These are phyloP conservation scores for Suillus subluteus DNA, from an alignment of 768 basidiomycete genomes.

Conservation along the genomic window DNA sequence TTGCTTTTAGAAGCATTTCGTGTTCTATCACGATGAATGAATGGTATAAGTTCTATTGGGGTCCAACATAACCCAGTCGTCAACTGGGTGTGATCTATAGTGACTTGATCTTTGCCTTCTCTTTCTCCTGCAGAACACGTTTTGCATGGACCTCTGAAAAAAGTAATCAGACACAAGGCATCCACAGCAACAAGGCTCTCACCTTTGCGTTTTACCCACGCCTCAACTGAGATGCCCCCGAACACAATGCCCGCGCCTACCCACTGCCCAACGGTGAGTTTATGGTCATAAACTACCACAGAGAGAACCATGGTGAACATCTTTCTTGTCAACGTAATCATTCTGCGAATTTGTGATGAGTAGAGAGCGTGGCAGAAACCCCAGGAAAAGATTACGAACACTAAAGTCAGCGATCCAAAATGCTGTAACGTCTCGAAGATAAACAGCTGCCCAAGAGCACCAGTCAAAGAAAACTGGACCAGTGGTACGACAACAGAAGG, in stretches of 20 bases:
- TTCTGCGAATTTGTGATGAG: constrained; percentile 48
- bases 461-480: constrained; percentile 83
- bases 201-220: constrained; percentile 89
- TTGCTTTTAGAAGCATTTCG: constrained; percentile 2
- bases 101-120: constrained; percentile 81
- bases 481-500: constrained; percentile 76
- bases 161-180: constrained; percentile 15
- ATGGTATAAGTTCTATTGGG: background rate
- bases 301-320: constrained; percentile 98
- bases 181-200: constrained; percentile 19
- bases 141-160: constrained; percentile 78
- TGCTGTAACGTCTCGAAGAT: constrained; percentile 96
- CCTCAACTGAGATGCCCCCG: constrained; percentile 93
- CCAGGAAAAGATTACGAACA: constrained; percentile 54
- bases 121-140: constrained; percentile 78
- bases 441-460: constrained; percentile 94
- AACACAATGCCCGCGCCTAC: constrained; percentile 90
- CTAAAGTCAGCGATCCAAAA: constrained; percentile 87
- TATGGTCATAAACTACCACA: constrained; percentile 90
- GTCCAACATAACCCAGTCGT: background rate
- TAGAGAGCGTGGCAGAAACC: constrained; percentile 7
- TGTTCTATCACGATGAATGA: background rate
- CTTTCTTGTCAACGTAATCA: constrained; percentile 94
- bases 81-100: constrained; percentile 47
- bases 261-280: constrained; percentile 87